Conservation (phyloP, 805 yeast species). For the Yamadazyma paraphyllophila region DNA sequence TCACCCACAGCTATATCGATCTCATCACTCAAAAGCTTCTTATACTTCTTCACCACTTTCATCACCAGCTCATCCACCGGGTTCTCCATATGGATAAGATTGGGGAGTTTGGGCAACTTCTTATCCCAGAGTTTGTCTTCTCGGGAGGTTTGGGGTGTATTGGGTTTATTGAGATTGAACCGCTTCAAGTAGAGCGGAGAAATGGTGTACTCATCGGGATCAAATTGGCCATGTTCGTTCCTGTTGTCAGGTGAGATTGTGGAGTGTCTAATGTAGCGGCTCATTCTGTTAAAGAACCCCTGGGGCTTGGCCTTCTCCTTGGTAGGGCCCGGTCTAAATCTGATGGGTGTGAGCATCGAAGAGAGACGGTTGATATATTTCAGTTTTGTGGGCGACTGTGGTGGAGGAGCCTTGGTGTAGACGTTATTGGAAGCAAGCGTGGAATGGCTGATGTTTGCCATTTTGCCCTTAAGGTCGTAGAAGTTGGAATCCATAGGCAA, state of each 20-base stretch:
- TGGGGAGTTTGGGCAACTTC: slow-evolving; percentile 19
- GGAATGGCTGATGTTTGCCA: slow-evolving; percentile 4
- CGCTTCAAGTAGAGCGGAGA: slow-evolving; percentile 34
- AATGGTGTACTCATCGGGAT: slow-evolving; percentile 10
- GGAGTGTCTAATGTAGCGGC: slow-evolving; percentile 20
- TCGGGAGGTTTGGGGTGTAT: slow-evolving; percentile 9
- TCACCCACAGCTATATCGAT: slow-evolving; percentile 31
- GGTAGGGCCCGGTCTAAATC: slow-evolving; percentile 5
- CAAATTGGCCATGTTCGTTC: not conserved
- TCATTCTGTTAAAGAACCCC: slow-evolving; percentile 20
- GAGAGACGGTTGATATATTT: slow-evolving; percentile 7
- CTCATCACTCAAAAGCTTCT: slow-evolving; percentile 33
- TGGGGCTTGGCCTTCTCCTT: slow-evolving; percentile 12
- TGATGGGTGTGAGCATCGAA: slow-evolving; percentile 11
- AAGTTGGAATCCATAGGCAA: slow-evolving; percentile 11
- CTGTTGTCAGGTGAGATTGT: not conserved
- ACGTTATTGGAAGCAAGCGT: not conserved
- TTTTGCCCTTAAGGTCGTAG: slow-evolving; percentile 7
- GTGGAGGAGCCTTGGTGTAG: not conserved
- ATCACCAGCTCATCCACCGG: slow-evolving; percentile 14
- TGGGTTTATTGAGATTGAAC: slow-evolving; percentile 27
- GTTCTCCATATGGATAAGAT: slow-evolving; percentile 14
- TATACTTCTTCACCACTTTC: slow-evolving; percentile 26
- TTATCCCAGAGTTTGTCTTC: slow-evolving; percentile 6
- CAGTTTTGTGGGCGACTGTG: not conserved